Evolutionary conservation across 2,329 filamentous ascomycete species (phyloP).

Genomic region (Teratosphaeria viscida): DNA sequence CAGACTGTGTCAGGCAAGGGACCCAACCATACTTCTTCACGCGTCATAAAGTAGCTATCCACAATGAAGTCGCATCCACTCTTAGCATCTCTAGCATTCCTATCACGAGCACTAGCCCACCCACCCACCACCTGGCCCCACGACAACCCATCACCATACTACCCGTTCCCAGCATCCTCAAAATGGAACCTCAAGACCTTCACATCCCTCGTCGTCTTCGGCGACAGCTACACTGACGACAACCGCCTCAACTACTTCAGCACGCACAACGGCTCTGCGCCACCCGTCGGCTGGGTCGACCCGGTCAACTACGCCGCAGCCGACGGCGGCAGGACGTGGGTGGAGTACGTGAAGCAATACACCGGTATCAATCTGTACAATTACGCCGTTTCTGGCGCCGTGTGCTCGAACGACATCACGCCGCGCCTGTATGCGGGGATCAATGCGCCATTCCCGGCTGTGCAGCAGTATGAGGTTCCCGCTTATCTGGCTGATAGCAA

Average conservation of each 20-base stretch:
- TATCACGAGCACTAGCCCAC: background rate
- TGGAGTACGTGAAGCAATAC: slow-evolving; percentile 52
- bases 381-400: slow-evolving; percentile 57
- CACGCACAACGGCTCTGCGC: slow-evolving; percentile 46
- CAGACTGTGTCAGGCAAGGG: background rate
- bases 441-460: slow-evolving; percentile 48
- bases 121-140: background rate
- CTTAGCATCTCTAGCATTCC: background rate
- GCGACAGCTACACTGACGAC: slow-evolving; percentile 60
- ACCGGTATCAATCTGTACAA: slow-evolving; percentile 42
- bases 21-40: background rate
- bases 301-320: slow-evolving; percentile 41
- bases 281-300: slow-evolving; percentile 50
- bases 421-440: slow-evolving; percentile 44
- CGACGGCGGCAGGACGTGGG: slow-evolving; percentile 59
- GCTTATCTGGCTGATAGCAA: slow-evolving; percentile 36
- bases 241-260: slow-evolving; percentile 55
- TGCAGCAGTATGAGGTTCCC: slow-evolving; percentile 36
- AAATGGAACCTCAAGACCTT: slow-evolving; percentile 38
- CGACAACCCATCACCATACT: background rate
- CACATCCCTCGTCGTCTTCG: slow-evolving; percentile 57
- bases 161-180: background rate
- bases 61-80: background rate
- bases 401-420: slow-evolving; percentile 60
- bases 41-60: background rate